Base-by-base conservation (phyloP, 805 yeast genomes). In the Middelhovenomyces tepae region DNA sequence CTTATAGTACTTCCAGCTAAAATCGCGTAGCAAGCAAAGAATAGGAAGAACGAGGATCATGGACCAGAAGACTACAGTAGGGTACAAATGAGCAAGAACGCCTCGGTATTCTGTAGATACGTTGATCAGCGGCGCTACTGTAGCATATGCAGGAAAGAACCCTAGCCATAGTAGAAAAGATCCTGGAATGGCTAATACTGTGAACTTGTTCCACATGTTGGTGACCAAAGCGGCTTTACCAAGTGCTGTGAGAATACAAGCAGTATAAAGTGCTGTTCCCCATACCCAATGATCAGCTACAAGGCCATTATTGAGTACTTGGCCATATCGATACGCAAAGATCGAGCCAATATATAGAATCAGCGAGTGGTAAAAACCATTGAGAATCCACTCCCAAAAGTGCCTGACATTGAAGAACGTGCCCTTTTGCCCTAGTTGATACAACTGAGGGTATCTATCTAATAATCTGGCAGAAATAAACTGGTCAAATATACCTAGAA, bases 301-400 rank as follows among this genome's bases (percentile, higher is more conserved):
- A 30, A 64, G 61, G 4, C 97, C 99, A 46, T 65, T 61, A 2
- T 46, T 20, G 29, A 83, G 62, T 18, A 73, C 73, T 48, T 75
- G 69, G 15, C 93, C 86, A 46, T 69, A 70, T 35, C 67, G 62
- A 57, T 79, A 85, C 29, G 86, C 77, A 42, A 74, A 69, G 31
- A 69, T 66, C 9, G 84, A 66, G 21, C 89, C 78, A 27, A 86
- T 62, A 54, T 77, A 93, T 14, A 86, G 78, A 15, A 91, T 64
- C 2, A 85, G 83, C 8, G 95, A 84, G 54, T 91, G 99, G 58
- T 74, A 91, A 52, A 91, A 89, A 0, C 98, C 99, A 56, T 91
- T 93, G 32, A 76, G 61, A 28, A 91, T 83, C 98, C 98, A 91
- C 13, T 94, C 83, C 97, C 97, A 89, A 56, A 91, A 91, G 24